Evolutionary conservation across 495 filamentous ascomycete genomes (phyloP).

Genomic region (Baudoinia panamericana): DNA sequence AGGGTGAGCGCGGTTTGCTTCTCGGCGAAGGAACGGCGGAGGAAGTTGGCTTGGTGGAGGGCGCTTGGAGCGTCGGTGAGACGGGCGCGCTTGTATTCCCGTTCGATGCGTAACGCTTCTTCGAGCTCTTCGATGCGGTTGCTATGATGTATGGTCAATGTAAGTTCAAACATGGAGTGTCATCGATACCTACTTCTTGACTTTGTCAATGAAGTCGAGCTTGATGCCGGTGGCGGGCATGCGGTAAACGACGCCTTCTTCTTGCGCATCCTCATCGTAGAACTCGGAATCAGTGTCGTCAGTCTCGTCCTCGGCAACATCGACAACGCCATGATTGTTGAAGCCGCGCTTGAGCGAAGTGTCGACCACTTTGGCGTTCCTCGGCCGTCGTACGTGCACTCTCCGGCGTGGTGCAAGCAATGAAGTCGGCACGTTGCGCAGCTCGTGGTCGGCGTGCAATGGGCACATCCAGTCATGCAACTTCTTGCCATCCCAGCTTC

Average conservation of each 20-base stretch:
- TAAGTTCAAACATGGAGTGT: neutral
- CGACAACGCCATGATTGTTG: conserved; percentile 65
- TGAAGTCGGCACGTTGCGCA: conserved; percentile 28
- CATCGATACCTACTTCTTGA: conserved; percentile 23
- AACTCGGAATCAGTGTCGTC: conserved; percentile 35
- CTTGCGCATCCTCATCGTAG: conserved; percentile 33
- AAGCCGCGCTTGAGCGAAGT: conserved; percentile 42
- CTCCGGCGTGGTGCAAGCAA: conserved; percentile 22
- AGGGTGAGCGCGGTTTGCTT: conserved; percentile 46
- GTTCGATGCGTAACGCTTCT: conserved; percentile 4
- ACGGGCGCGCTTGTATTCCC: conserved; percentile 4
- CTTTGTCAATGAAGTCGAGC: conserved; percentile 57
- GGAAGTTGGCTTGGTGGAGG: conserved; percentile 16
- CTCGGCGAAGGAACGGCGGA: conserved; percentile 29
- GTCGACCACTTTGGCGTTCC: conserved; percentile 37
- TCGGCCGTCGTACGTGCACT: conserved; percentile 40
- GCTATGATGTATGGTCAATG: conserved; percentile 1
- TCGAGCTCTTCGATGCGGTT: conserved; percentile 11
- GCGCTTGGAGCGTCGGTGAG: conserved; percentile 7
- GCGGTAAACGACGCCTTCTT: conserved; percentile 48
- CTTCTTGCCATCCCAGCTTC: conserved; percentile 30
- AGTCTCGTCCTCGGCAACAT: conserved; percentile 36
- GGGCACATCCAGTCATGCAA: conserved; percentile 77
- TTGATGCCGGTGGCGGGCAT: conserved; percentile 63
- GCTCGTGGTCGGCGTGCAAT: conserved; percentile 58